phyloP scores from a whole-genome alignment of 805 yeast genomes.

The Hanseniaspora guilliermondii region DNA sequence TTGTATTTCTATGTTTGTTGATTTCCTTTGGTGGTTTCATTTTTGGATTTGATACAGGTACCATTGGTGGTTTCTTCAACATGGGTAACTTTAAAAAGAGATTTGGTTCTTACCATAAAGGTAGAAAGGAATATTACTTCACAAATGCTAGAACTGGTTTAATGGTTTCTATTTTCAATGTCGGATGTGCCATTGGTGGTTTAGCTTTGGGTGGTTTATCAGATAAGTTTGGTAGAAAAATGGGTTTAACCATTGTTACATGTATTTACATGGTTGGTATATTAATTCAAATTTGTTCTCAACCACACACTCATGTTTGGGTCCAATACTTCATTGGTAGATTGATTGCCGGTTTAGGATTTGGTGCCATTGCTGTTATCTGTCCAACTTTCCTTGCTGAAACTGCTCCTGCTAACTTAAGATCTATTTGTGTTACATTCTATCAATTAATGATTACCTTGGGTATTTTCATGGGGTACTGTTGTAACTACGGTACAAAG shows the following conservation, averaged over 20 bases:
- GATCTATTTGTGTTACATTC: slow-evolving; percentile 52
- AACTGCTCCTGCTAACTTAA: slow-evolving; percentile 44
- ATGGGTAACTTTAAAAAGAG: slow-evolving; percentile 43
- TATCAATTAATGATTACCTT: slow-evolving; percentile 50
- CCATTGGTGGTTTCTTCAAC: slow-evolving; percentile 58
- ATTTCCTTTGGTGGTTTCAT: slow-evolving; percentile 61
- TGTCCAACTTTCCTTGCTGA: slow-evolving; percentile 58
- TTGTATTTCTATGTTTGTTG: slow-evolving; percentile 22
- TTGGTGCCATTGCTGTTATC: slow-evolving; percentile 61
- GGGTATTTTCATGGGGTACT: slow-evolving; percentile 59
- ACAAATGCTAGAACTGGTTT: slow-evolving; percentile 41
- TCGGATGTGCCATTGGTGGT: slow-evolving; percentile 65
- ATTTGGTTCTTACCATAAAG: slow-evolving; percentile 36
- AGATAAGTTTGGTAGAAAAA: slow-evolving; percentile 49
- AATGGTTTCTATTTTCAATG: slow-evolving; percentile 45
- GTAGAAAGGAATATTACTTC: slow-evolving; percentile 31
- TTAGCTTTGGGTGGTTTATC: slow-evolving; percentile 42
- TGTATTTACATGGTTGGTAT: slow-evolving; percentile 49
- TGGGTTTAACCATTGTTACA: slow-evolving; percentile 42
- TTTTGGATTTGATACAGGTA: slow-evolving; percentile 70
- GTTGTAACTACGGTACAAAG: slow-evolving; percentile 52
- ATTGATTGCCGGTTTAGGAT: slow-evolving; percentile 59
- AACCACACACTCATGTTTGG: slow-evolving; percentile 33
- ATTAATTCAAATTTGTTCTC: slow-evolving; percentile 45
- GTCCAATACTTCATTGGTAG: slow-evolving; percentile 54